Percentiles rank a stretch among this genome's conserved stretches.
Evolutionary conservation across 1,284 basidiomycete species (phyloP).

Genomic region (Cerioporus squamosus): DNA sequence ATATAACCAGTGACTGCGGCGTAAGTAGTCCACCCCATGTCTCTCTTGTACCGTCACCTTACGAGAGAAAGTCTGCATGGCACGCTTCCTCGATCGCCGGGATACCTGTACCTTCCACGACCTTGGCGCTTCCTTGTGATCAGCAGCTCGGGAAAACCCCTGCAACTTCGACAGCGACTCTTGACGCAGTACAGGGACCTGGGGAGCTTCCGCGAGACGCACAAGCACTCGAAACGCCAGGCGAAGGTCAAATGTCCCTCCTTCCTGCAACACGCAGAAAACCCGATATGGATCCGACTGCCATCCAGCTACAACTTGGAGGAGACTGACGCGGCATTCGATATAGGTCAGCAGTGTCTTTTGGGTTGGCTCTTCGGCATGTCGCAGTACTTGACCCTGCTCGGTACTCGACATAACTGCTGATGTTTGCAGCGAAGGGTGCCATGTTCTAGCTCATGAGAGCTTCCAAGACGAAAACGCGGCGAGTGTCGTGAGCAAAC

Average conservation of each 20-base stretch:
- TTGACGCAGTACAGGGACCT: background rate
- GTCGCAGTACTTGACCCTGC: too few species aligned
- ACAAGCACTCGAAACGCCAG: constrained; percentile 35
- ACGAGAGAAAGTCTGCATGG: too few species aligned
- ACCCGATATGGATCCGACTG: constrained; percentile 39
- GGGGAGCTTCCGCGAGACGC: background rate
- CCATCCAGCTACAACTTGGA: too few species aligned
- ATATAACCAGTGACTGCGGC: too few species aligned
- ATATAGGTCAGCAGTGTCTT: constrained; percentile 16
- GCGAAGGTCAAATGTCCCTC: constrained; percentile 46
- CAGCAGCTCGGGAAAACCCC: too few species aligned
- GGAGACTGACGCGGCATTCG: background rate
- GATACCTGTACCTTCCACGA: too few species aligned
- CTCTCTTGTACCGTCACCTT: too few species aligned
- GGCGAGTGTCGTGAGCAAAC: constrained; percentile 47
- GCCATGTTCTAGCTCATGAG: constrained; percentile 41
- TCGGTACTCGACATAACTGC: background rate
- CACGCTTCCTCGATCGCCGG: too few species aligned
- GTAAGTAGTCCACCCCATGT: too few species aligned
- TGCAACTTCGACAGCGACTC: background rate
- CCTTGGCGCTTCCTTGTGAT: too few species aligned
- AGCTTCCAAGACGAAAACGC: constrained; percentile 45
- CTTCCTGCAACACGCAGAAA: constrained; percentile 47
- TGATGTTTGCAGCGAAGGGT: constrained; percentile 23
- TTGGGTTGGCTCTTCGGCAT: constrained; percentile 45